Conservation (phyloP, 106 monocot genomes). For the Allium fistulosum region DNA sequence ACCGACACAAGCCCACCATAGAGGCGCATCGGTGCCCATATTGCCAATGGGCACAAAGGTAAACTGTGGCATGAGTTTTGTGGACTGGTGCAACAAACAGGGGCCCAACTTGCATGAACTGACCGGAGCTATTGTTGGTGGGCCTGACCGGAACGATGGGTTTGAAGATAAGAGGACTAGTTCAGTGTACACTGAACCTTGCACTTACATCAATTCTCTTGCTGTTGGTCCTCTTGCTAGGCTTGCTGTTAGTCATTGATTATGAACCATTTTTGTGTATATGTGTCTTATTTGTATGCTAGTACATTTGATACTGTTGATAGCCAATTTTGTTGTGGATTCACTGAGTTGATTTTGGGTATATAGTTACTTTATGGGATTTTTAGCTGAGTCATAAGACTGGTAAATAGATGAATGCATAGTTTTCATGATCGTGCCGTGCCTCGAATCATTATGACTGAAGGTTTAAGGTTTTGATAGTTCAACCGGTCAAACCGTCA, state of each 20-base stretch:
- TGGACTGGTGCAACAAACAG: constrained; percentile 43
- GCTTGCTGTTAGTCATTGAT: constrained; percentile 26
- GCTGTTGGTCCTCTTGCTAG: constrained; percentile 77
- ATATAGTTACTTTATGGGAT: too few species aligned
- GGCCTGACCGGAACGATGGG: constrained; percentile 62
- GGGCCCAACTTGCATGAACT: constrained; percentile 69
- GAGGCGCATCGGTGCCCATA: constrained; percentile 75
- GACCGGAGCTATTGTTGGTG: constrained; percentile 88
- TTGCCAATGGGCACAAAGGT: constrained; percentile 8
- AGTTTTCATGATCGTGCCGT: too few species aligned
- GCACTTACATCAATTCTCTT: constrained; percentile 86
- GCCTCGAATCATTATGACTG: too few species aligned
- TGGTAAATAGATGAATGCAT: too few species aligned
- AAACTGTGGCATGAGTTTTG: constrained; percentile 70
- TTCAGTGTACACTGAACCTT: constrained; percentile 57
- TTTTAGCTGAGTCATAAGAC: too few species aligned
- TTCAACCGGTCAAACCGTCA: too few species aligned
- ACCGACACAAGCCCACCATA: constrained; percentile 75
- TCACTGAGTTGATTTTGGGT: too few species aligned
- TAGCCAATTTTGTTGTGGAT: too few species aligned
- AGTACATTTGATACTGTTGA: too few species aligned
- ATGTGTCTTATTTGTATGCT: too few species aligned
- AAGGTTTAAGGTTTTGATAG: too few species aligned
- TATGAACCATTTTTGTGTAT: too few species aligned
- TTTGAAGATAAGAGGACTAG: constrained; percentile 57